Evolutionary conservation across 2,329 filamentous ascomycete species (phyloP).

Genomic region (Fusarium sp.): DNA sequence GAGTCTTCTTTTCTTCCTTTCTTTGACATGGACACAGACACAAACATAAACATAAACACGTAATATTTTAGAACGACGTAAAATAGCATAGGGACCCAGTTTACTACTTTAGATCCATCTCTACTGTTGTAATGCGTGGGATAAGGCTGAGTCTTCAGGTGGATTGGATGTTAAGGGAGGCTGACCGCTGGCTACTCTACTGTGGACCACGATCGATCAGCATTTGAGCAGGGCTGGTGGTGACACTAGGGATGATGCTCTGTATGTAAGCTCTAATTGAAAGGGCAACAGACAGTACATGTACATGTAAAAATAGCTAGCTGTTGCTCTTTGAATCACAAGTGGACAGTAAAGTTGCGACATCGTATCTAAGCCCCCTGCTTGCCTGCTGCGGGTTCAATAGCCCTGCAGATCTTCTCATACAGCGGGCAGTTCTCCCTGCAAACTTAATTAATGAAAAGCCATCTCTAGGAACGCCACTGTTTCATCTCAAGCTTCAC

Average conservation of each 20-base stretch:
- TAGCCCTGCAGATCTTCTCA: background rate
- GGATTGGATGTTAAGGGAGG: conserved; percentile 11
- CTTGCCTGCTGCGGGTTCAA: background rate
- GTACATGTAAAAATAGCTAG: background rate
- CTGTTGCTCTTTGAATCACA: background rate
- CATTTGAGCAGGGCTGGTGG: background rate
- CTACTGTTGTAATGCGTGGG: background rate
- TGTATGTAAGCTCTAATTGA: background rate
- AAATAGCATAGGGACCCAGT: conserved; percentile 10
- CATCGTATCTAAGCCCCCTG: background rate
- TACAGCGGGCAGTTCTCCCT: background rate
- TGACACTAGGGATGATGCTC: background rate
- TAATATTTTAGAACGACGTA: conserved; percentile 22
- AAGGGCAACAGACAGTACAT: background rate
- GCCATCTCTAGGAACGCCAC: conserved; percentile 13
- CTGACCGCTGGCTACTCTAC: background rate
- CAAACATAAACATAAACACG: background rate
- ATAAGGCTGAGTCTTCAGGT: conserved; percentile 35
- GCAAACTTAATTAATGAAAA: background rate
- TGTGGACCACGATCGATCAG: conserved; percentile 11
- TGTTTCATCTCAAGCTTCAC: conserved; percentile 8
- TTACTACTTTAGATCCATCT: conserved; percentile 8
- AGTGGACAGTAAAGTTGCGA: background rate
- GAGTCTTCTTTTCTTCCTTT: background rate
- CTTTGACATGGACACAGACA: background rate